Evolutionary conservation across 208 protist genomes (phyloP).

Genomic region (Trichomonas tenax): DNA sequence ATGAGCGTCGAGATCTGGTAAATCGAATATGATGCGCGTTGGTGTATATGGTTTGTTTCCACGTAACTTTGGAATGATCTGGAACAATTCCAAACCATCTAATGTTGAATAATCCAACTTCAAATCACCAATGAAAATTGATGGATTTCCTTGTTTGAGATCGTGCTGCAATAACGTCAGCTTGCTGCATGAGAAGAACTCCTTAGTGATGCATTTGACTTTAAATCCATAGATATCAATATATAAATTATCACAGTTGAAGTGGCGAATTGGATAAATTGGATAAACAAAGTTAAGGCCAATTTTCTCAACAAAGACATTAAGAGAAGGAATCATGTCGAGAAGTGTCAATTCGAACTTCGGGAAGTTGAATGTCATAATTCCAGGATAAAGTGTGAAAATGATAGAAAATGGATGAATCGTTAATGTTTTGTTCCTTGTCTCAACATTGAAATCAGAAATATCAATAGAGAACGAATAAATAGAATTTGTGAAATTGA

Average conservation of each 20-base stretch:
- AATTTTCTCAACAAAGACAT: neutral
- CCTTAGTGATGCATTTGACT: neutral
- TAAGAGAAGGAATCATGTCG: neutral
- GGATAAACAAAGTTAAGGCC: neutral
- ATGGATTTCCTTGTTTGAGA: neutral
- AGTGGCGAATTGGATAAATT: neutral
- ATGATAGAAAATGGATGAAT: neutral
- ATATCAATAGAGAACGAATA: neutral
- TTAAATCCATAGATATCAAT: neutral
- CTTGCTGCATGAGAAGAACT: neutral
- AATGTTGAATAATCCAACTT: neutral
- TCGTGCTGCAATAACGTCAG: neutral
- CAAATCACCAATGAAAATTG: neutral
- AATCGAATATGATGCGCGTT: neutral
- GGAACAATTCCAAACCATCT: neutral
- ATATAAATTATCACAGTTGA: neutral
- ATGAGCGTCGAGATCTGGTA: neutral
- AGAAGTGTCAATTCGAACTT: neutral
- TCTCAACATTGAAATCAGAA: neutral
- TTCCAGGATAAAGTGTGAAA: neutral
- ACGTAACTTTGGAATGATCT: neutral
- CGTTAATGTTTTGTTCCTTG: neutral
- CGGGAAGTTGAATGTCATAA: neutral
- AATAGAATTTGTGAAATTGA: neutral
- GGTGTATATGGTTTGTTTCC: neutral